Base-by-base conservation (phyloP, 1,284 basidiomycete genomes). In the Ustilago loliicola region DNA sequence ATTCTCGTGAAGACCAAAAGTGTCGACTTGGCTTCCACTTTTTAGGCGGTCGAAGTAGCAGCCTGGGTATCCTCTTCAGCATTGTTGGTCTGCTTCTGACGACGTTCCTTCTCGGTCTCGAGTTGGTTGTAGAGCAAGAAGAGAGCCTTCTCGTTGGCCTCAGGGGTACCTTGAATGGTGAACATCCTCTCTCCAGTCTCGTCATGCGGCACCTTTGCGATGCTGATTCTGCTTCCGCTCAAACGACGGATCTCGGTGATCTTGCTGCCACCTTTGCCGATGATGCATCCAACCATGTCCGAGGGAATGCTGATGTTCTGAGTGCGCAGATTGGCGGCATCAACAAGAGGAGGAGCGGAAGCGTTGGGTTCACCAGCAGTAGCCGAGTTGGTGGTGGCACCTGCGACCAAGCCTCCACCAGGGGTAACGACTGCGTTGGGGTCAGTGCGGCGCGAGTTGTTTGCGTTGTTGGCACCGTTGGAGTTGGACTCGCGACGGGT, bases 111-210 rank as follows among this genome's bases (percentile, higher is more conserved):
- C 53, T 84, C 82, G 40, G 70, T 77, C 73, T 84, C 82, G 50
- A 83, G 70, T 68, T 82, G 79, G 85, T 97, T 96, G 89, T 99
- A 99, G 71, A 99, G 90, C 77, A 99, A 89, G 90, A 96, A 98
- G 63, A 99, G 89, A 2, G 96, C 96, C 71, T 79, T 80, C 54
- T 82, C 80, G 68, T 79, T 81, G 38, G 78, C 75, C 88, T 98
- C 96, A 58, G 95, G 93, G 6, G 95, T 96, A 67, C 96, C 96
- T 71, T 98, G 91, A 86, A 99, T 98, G 70, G 97, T 98, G 88
- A 99, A 99, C 96, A 99, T 98, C 81, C 96, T 91, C 89, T 99
- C 96, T 81, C 96, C 96, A 58, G 95, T 95, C 85, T 98, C 97
- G 85, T 98, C 96, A 85, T 99, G 96, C 25, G 96, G 95, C 58